Percentiles rank a stretch among this genome's conserved stretches.
Evolutionary conservation across 2,329 filamentous ascomycete species (phyloP).

Genomic region (Phaeomoniella chlamydospora): DNA sequence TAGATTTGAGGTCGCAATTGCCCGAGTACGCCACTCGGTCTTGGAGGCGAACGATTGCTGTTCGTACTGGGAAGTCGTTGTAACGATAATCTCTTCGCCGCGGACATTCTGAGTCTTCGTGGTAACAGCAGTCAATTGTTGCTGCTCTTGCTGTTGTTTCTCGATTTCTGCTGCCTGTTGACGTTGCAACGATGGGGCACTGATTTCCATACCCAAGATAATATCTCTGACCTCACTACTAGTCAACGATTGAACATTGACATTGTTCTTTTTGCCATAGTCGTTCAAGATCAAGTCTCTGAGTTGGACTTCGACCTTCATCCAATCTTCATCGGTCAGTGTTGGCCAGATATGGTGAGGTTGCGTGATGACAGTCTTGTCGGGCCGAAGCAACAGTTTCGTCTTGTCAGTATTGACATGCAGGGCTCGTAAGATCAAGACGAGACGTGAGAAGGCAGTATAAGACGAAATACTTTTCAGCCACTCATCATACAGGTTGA

Average conservation of each 20-base stretch:
- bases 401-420: conserved; percentile 99
- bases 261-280: conserved; percentile 99
- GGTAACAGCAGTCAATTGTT: conserved; percentile 89
- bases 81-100: conserved; percentile 95
- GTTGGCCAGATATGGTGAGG: conserved; percentile 98
- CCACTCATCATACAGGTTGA: conserved; percentile 99
- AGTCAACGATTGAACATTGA: conserved; percentile 93
- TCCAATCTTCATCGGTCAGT: conserved; percentile 90
- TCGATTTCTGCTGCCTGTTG: conserved; percentile 98
- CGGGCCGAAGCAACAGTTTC: conserved; percentile 82
- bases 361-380: conserved; percentile 96
- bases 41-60: conserved; percentile 96
- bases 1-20: conserved; percentile 91
- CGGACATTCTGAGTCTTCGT: conserved; percentile 97
- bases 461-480: conserved; percentile 96
- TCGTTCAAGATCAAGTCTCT: conserved; percentile 94
- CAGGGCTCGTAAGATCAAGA: conserved; percentile 83
- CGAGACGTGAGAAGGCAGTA: conserved; percentile 90
- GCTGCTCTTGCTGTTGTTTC: conserved; percentile 95
- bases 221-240: conserved; percentile 96
- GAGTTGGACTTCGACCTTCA: conserved; percentile 95
- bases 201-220: conserved; percentile 98
- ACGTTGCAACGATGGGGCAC: conserved; percentile 90
- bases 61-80: conserved; percentile 94
- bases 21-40: conserved; percentile 95